Evolutionary conservation across 345 rosid species (phyloP).

Genomic region (Arabidopsis suecica): DNA sequence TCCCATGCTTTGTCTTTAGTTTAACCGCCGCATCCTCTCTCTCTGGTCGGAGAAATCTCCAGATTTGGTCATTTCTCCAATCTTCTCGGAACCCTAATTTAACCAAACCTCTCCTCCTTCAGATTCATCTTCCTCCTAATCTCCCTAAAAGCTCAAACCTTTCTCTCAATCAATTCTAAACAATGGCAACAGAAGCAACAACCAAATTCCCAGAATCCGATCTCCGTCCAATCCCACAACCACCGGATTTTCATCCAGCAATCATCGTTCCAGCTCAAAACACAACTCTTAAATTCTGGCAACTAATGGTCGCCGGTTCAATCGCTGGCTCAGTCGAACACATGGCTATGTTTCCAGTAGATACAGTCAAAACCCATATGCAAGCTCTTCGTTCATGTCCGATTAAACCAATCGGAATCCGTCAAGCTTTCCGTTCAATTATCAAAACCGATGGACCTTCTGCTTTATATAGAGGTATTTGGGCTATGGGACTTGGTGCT

Average conservation of each 20-base stretch:
- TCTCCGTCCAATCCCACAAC: conserved; percentile 63
- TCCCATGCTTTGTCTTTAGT: not conserved
- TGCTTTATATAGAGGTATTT: conserved; percentile 87
- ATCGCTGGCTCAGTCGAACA: conserved; percentile 92
- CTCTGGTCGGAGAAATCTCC: conserved; percentile 42
- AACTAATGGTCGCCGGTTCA: conserved; percentile 95
- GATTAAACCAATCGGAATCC: conserved; percentile 71
- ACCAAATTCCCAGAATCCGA: conserved; percentile 68
- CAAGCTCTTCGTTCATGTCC: conserved; percentile 97
- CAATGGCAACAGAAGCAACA: conserved; percentile 75
- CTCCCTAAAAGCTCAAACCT: not conserved
- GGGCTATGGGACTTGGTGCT: conserved; percentile 98
- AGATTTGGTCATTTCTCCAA: conserved; percentile 36
- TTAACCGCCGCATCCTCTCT: conserved; percentile 41
- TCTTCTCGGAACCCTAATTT: conserved; percentile 38
- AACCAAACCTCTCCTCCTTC: not conserved
- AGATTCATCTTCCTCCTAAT: not conserved
- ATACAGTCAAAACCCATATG: conserved; percentile 95
- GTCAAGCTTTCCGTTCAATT: conserved; percentile 79
- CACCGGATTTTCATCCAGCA: conserved; percentile 70
- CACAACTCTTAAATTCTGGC: conserved; percentile 78
- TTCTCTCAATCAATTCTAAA: not conserved
- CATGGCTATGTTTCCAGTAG: conserved; percentile 99
- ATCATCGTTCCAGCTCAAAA: conserved; percentile 45
- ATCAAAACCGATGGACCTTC: conserved; percentile 70